Percentiles rank a stretch among this genome's conserved stretches.
Evolutionary conservation across 306 rosid species (phyloP).

Genomic region (Quercus wislizeni): DNA sequence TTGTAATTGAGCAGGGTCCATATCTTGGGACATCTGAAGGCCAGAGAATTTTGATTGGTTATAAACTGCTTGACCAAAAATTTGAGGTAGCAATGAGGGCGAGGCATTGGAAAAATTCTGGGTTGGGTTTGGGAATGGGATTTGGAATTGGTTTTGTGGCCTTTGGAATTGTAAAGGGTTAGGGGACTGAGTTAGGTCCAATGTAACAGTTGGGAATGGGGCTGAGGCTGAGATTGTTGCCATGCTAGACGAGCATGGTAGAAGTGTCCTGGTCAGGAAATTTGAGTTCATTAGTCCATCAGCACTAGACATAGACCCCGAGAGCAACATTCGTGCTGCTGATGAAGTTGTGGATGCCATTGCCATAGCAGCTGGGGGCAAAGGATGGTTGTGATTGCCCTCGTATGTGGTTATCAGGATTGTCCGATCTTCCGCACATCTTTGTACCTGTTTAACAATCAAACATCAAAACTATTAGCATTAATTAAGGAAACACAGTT

Average conservation of each 20-base stretch:
- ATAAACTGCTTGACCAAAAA: slow-evolving; percentile 46
- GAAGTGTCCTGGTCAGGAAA: slow-evolving; percentile 47
- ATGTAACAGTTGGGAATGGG: slow-evolving; percentile 82
- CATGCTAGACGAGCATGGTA: slow-evolving; percentile 73
- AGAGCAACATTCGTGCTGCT: slow-evolving; percentile 70
- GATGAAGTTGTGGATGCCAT: slow-evolving; percentile 84
- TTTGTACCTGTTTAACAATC: slow-evolving; percentile 63
- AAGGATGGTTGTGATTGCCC: slow-evolving; percentile 79
- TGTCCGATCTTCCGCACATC: slow-evolving; percentile 74
- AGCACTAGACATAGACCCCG: slow-evolving; percentile 74
- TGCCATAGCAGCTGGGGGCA: slow-evolving; percentile 78
- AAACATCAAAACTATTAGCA: neutral
- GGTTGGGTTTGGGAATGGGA: slow-evolving; percentile 40
- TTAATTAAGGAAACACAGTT: neutral
- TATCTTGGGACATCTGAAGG: slow-evolving; percentile 55
- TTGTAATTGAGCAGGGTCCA: slow-evolving; percentile 22
- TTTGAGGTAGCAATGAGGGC: slow-evolving; percentile 51
- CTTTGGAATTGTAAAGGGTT: slow-evolving; percentile 53
- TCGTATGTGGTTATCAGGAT: slow-evolving; percentile 79
- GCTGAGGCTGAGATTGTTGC: slow-evolving; percentile 87
- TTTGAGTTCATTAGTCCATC: slow-evolving; percentile 59
- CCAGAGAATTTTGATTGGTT: slow-evolving; percentile 71
- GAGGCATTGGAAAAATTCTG: slow-evolving; percentile 30
- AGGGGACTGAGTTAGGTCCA: slow-evolving; percentile 70
- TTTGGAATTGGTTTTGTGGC: slow-evolving; percentile 35